Percentiles rank a stretch among this genome's conserved stretches.
Evolutionary conservation across 805 yeast species (phyloP).

Genomic region (Kluyveromyces starmeri): DNA sequence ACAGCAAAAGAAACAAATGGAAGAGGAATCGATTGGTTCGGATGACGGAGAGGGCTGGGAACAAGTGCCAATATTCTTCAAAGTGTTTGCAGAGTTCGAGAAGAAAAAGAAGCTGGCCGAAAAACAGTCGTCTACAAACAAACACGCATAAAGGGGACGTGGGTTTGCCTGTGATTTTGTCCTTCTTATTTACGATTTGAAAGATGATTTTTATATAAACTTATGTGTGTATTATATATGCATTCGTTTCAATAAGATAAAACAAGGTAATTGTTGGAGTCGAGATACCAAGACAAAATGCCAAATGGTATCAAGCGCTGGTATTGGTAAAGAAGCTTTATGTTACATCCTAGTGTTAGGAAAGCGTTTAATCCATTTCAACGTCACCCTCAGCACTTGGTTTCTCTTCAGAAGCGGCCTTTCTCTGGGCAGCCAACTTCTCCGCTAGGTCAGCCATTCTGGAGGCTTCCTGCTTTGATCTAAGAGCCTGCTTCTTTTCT

Average conservation of each 20-base stretch:
- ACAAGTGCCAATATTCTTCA: constrained; percentile 64
- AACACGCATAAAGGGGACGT: constrained; percentile 16
- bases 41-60: constrained; percentile 41
- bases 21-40: constrained; percentile 21
- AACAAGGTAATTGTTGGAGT: no score
- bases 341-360: no score
- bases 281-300: no score
- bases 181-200: no score
- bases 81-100: constrained; percentile 80
- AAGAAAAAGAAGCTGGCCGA: constrained; percentile 46
- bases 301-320: no score
- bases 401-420: constrained; percentile 34
- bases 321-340: no score
- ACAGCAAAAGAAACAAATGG: constrained; percentile 6
- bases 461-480: constrained; percentile 80
- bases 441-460: constrained; percentile 78
- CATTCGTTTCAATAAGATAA: constrained; percentile 2
- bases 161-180: no score
- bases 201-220: background rate
- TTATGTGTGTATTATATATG: constrained; percentile 2
- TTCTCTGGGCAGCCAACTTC: constrained; percentile 72
- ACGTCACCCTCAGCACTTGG: constrained; percentile 34
- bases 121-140: no score
- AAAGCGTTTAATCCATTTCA: constrained; percentile 28
- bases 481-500: constrained; percentile 84